Base-by-base conservation (phyloP, 140 eudicot species). In the Stevia rebaudiana region DNA sequence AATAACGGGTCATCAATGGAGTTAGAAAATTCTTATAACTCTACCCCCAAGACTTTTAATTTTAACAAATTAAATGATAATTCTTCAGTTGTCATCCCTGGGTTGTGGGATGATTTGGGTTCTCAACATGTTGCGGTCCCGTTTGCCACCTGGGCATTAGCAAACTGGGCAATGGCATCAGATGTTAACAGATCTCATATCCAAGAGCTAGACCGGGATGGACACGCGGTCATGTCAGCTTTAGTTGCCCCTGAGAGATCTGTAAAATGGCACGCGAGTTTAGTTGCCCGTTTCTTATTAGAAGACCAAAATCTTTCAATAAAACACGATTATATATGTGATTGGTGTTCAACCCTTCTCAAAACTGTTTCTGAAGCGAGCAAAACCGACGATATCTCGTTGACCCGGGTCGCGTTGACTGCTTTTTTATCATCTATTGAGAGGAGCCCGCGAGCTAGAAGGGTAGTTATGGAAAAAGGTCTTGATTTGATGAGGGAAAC, bases 151-250 rank as follows among this genome's bases (percentile, higher is more conserved):
- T 91, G 98, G 98, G 98, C 96, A 25, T 64, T 91, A 65, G 96
- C 96, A 40, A 91, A 87, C 65, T 91, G 98, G 98, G 98, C 98
- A 46, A 84, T 79, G 92, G 91, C 98, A 37, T 91, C 98, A 40
- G 89, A 87, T 60, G 79, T 72, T 3, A 91, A 91, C 51, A 82
- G 98, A 57, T 74, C 87, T 7, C 95, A 84, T 66, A 91, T 91
- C 52, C 98, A 87, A 78, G 98, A 91, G 75, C 81, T 91, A 50
- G 98, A 91, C 73, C 81, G 68, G 22, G 94, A 91, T 60, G 98
- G 98, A 19, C 90, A 80, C 47, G 98, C 91, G 13, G 86, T 91
- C 68, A 87, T 84, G 95, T 79, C 91, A 54, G 95, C 98, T 55
- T 77, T 91, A 49, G 70, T 74, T 53, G 95, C 98, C 40, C 91